Percentiles rank a stretch among this genome's conserved stretches.
These are phyloP conservation scores for Urochloa ruziziensis DNA, from an alignment of 176 grass and related monocot genomes.

Conservation along the genomic window DNA sequence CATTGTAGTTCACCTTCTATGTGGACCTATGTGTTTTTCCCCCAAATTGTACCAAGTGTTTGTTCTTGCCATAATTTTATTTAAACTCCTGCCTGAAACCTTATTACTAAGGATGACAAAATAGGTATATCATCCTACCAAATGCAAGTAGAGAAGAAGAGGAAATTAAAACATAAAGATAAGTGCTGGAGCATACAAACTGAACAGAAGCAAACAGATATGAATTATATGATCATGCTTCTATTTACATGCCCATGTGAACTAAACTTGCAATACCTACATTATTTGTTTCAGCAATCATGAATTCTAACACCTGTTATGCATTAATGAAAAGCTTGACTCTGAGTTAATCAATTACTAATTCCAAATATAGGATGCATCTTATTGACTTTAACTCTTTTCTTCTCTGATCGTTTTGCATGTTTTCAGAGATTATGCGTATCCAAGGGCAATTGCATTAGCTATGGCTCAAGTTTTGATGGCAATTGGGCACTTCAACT, in stretches of 20 bases:
- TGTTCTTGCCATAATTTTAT: neutral
- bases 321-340: neutral
- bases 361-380: neutral
- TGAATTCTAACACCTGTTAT: neutral
- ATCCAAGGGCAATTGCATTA: constrained; percentile 77
- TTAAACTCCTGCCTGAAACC: neutral
- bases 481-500: constrained; percentile 79
- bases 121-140: neutral
- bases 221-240: neutral
- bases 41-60: neutral
- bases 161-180: neutral
- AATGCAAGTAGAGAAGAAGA: neutral
- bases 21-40: neutral
- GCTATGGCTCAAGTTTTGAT: constrained; percentile 71
- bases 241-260: neutral
- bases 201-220: neutral
- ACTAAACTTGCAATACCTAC: neutral
- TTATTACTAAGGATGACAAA: neutral
- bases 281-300: constrained; percentile 10
- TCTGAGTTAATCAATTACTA: neutral
- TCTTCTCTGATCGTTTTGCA: neutral
- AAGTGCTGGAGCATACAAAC: neutral
- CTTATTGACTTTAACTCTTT: neutral
- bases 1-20: neutral
- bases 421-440: constrained; percentile 66